These are phyloP conservation scores for Asterophora parasitica DNA, from an alignment of 768 basidiomycete species.

Conservation along the genomic window DNA sequence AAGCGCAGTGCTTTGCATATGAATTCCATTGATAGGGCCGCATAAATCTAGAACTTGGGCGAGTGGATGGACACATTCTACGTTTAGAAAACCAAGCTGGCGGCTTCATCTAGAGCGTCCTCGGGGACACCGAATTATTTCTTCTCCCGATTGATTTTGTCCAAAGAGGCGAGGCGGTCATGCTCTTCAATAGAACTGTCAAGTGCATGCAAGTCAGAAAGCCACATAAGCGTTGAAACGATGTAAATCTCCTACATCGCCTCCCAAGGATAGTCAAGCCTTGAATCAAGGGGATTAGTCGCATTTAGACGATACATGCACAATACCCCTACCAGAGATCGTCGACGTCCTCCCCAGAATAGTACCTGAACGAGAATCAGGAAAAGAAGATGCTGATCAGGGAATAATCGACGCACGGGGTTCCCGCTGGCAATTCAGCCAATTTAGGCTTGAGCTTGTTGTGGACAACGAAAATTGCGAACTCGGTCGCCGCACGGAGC, in stretches of 20 bases:
- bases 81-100: too few species aligned
- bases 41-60: too few species aligned
- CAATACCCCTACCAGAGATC: slow-evolving; percentile 59
- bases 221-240: background rate
- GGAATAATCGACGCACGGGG: slow-evolving; percentile 42
- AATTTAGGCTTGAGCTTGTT: slow-evolving; percentile 89
- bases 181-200: slow-evolving; percentile 73
- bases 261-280: slow-evolving; percentile 88
- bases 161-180: slow-evolving; percentile 52
- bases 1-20: too few species aligned
- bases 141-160: slow-evolving; percentile 23
- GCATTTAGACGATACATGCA: background rate
- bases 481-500: slow-evolving; percentile 61
- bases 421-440: slow-evolving; percentile 63
- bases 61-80: too few species aligned
- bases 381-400: slow-evolving; percentile 2
- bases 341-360: slow-evolving; percentile 68
- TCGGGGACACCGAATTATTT: too few species aligned
- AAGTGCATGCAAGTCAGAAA: background rate
- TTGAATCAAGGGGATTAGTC: slow-evolving; percentile 21
- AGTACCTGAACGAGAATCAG: slow-evolving; percentile 53
- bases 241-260: slow-evolving; percentile 43
- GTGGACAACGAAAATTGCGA: slow-evolving; percentile 92
- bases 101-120: too few species aligned
- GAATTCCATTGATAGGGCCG: too few species aligned